Base-by-base conservation (phyloP, 805 yeast genomes). In the Sungouiella thailandica region DNA sequence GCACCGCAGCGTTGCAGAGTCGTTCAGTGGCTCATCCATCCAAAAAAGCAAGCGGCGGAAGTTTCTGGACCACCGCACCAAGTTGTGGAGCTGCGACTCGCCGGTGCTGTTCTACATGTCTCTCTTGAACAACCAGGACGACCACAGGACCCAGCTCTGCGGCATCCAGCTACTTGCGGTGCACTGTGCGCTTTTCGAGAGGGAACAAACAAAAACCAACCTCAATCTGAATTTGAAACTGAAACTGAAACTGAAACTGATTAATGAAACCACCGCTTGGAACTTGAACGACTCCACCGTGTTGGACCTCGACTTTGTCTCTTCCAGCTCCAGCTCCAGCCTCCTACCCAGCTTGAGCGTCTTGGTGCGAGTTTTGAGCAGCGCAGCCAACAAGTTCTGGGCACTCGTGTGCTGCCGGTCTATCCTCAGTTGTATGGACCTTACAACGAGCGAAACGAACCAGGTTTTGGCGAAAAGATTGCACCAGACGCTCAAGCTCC, bases 41-140 rank as follows among this genome's bases (percentile, higher is more conserved):
- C n/a, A n/a, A n/a, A n/a, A n/a, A n/a, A 30, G 18, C 13, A 58
- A 58, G 32, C 51, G 61, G 12, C 65, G 62, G 38, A 62, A 49
- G 27, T 27, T 57, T 2, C 28, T 27, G 13, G 32, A 34, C 10
- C 36, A 25, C 10, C 23, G 26, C n/a, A 25, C 32, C 10, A 23
- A 27, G 11, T 22, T 35, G 7, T 22, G 29, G 35, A 16, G 27
- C 14, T 27, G 27, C 6, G 25, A 49, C n/a, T 40, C 36, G n/a
- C 25, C 44, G 0, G 44, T 54, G 1, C 52, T 50, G 6, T 55
- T 64, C 19, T 40, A 54, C 15, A 32, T 51, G 20, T 52, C 53
- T 3, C 44, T 69, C 25, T 38, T 64, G 1, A 13, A 31, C 4
- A 37, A 43, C 5, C 37, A 42, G 17, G 4, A 29, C 4, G 48